Evolutionary conservation across 192 early-diverging fungal species (phyloP).

Genomic region (Phycomyces blakesleeanus): DNA sequence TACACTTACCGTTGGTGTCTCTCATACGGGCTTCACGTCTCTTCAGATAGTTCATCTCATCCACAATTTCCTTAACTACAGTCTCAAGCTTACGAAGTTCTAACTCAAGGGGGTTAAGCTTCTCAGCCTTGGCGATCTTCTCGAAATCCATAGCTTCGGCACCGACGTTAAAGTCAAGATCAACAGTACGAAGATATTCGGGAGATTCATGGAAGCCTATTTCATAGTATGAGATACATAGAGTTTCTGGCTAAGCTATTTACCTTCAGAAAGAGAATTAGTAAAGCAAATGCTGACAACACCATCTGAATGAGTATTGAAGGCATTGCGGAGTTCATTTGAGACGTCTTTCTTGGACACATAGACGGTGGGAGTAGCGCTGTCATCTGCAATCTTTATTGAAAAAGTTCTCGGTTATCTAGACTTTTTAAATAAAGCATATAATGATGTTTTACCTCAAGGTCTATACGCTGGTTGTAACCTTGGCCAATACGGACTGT

Average conservation of each 20-base stretch:
- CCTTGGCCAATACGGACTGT: conserved; percentile 67
- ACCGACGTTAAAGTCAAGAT: conserved; percentile 79
- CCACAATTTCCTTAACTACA: conserved; percentile 70
- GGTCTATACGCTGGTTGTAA: conserved; percentile 64
- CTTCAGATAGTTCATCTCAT: conserved; percentile 86
- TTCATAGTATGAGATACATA: background rate
- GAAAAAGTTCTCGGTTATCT: background rate
- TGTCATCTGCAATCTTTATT: conserved; percentile 68
- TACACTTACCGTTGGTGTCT: conserved; percentile 80
- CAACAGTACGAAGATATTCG: conserved; percentile 59
- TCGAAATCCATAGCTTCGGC: conserved; percentile 78
- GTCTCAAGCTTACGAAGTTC: conserved; percentile 80
- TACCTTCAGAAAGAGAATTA: conserved; percentile 60
- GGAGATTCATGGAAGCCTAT: conserved; percentile 49
- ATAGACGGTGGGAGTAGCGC: conserved; percentile 64
- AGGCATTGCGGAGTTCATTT: conserved; percentile 58
- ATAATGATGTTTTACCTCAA: conserved; percentile 47
- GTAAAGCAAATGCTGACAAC: conserved; percentile 85
- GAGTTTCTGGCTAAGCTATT: background rate
- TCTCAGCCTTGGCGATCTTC: conserved; percentile 68
- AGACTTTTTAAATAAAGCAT: too few species aligned
- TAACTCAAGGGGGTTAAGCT: conserved; percentile 84
- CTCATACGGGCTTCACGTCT: conserved; percentile 77
- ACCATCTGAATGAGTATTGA: conserved; percentile 84
- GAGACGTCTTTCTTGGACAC: conserved; percentile 59